Percentiles rank a stretch among this genome's conserved stretches.
Evolutionary conservation across 2,329 filamentous ascomycete species (phyloP).

Genomic region (Dryadomyces quercus-mongolicae): DNA sequence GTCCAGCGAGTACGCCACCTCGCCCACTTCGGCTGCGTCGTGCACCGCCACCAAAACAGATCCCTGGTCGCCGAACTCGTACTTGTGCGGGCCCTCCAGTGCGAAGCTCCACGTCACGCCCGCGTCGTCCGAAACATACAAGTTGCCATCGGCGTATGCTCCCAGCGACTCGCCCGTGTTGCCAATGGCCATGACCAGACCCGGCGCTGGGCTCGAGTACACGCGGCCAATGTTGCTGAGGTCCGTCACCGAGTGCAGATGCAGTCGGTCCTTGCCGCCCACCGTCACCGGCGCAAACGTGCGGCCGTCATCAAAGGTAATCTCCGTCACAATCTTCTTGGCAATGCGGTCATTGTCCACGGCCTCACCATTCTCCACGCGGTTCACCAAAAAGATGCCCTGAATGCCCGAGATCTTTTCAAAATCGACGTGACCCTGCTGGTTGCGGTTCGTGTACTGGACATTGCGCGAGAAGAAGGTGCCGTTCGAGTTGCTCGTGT

Average conservation of each 20-base stretch:
- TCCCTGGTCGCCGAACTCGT: conserved; percentile 90
- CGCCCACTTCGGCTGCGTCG: conserved; percentile 52
- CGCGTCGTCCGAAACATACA: conserved; percentile 85
- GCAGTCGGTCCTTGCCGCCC: conserved; percentile 47
- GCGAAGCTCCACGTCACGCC: conserved; percentile 72
- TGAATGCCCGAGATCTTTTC: conserved; percentile 89
- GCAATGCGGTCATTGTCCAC: conserved; percentile 41
- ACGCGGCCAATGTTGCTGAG: conserved; percentile 71
- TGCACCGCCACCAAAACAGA: conserved; percentile 75
- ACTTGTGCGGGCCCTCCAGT: conserved; percentile 76
- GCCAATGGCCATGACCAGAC: conserved; percentile 85
- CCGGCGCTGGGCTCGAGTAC: conserved; percentile 88
- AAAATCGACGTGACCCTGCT: conserved; percentile 72
- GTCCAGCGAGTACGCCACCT: conserved; percentile 68
- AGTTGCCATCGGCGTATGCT: conserved; percentile 58
- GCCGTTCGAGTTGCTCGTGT: conserved; percentile 95
- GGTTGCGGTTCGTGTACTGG: conserved; percentile 81
- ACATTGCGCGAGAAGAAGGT: conserved; percentile 91
- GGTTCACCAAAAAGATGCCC: conserved; percentile 83
- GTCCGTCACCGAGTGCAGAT: conserved; percentile 87
- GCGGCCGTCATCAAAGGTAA: conserved; percentile 91
- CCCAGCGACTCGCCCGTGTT: conserved; percentile 71
- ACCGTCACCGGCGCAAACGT: conserved; percentile 66
- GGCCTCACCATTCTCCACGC: conserved; percentile 74
- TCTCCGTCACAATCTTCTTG: conserved; percentile 66